Evolutionary conservation across 176 grass and related monocot genomes (phyloP), one percentile per base, ranked within the genome.

Genomic region (Aegilops longissima): DNA sequence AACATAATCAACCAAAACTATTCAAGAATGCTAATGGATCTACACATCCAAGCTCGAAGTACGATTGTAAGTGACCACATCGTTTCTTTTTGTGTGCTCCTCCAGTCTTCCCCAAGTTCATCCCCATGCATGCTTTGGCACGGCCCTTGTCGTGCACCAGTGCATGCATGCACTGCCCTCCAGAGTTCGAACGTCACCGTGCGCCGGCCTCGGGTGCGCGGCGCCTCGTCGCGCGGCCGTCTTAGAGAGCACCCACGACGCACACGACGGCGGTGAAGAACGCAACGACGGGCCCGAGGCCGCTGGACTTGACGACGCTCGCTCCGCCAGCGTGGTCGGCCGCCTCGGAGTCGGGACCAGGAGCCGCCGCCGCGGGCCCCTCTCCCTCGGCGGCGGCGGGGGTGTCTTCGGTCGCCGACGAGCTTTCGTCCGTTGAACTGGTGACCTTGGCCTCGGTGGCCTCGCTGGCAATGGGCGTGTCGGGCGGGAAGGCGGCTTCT

Each of bases 301-400:
- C 20, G 21, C 74, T 36, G 0, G 39, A 45, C 31, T 34, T 12
- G 30, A 18, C 8, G 39, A 18, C 3, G 66, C 42, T 83, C 20
- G 89, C 80, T 27, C 75, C 74, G 75, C 89, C 79, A 45, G 61
- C 83, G 1, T 76, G 84, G 18, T 73, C 80, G 66, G 64, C 64
- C 6, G 67, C 59, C 1, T 72, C 25, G 3, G 24, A 9, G 44
- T 9, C 44, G 1, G 89, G 84, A 1, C 74, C 74, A 1, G 90
- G 80, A 21, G 86, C 78, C 3, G 14, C 24, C 13, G 73, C 42
- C 6, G 42, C 73, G 82, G 66, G 33, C 23, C 5, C 68, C 29
- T 13, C 54, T 0, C 80, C 65, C 2, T 44, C 16, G 73, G 13
- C 3, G 6, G 66, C 33, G 74, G 66, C 3, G 42, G 10, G 67